Evolutionary conservation across 805 yeast species (phyloP), one percentile per base, ranked within the genome.

Genomic region (Lipomyces orientalis): DNA sequence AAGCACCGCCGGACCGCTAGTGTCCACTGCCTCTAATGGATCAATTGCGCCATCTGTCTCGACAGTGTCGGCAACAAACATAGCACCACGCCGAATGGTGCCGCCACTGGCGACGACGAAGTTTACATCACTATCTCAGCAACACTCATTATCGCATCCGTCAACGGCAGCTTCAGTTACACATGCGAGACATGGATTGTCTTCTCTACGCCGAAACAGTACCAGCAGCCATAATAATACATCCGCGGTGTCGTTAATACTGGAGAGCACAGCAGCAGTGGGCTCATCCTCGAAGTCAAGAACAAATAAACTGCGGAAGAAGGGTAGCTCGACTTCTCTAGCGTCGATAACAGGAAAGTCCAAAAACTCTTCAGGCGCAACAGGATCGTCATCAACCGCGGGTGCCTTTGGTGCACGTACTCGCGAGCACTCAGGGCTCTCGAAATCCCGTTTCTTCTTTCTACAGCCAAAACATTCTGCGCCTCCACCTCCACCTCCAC

Each of bases 401-500:
- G 62, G 58, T 62, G 35, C 68, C 59, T 55, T 37, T 19, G 35
- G 43, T 25, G n/a, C 43, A 9, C 37, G 58, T 49, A 9, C 65
- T 46, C 37, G 62, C 10, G 61, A 58, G 6, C 52, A 58, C 37
- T 34, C 64, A 14, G 60, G 49, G 16, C 58, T 56, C 4, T 29
- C 64, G 12, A 67, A 61, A 31, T 61, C 71, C 8, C 58, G 68
- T 6, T 67, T 67, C 33, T 67, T 60, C 7, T 67, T 67, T 58
- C 52, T 67, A 16, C 57, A 61, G 16, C 56, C 60, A 43, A 59
- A 63, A 25, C 57, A 57, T 33, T 51, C 64, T 7, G 35, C 56
- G 9, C 35, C 54, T 12, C 59, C 51, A 19, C 19, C 70, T 31
- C 16, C 68, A 5, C 49, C 52, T 12, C 55, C 65, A 8, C 58